phyloP scores from a whole-genome alignment of 768 basidiomycete species.

The Ramaria sp. region DNA sequence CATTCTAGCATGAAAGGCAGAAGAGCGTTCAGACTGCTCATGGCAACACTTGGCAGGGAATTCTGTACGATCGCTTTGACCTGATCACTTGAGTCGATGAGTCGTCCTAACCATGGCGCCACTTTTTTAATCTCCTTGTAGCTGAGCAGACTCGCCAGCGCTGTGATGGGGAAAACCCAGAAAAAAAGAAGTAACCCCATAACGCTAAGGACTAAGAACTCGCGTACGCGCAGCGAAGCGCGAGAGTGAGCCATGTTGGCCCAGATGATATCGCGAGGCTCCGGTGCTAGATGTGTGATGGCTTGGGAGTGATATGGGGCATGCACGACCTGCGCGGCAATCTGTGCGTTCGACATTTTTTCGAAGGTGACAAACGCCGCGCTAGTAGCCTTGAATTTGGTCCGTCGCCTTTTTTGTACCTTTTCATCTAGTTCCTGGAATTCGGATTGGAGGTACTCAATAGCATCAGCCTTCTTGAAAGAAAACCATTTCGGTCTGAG shows the following conservation, averaged over 20 bases:
- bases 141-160: slow-evolving; percentile 77
- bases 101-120: slow-evolving; percentile 75
- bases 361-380: slow-evolving; percentile 95
- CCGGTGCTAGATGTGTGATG: slow-evolving; percentile 71
- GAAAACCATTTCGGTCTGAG: slow-evolving; percentile 66
- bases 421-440: slow-evolving; percentile 78
- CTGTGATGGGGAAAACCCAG: slow-evolving; percentile 88
- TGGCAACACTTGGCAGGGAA: slow-evolving; percentile 81
- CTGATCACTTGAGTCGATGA: slow-evolving; percentile 75
- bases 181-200: slow-evolving; percentile 74
- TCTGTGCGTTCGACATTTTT: slow-evolving; percentile 91
- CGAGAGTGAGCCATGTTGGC: slow-evolving; percentile 68
- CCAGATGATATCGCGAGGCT: slow-evolving; percentile 96
- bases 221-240: slow-evolving; percentile 48
- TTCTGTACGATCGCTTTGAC: slow-evolving; percentile 88
- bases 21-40: slow-evolving; percentile 82
- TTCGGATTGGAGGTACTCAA: slow-evolving; percentile 74
- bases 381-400: slow-evolving; percentile 72
- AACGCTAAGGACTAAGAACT: slow-evolving; percentile 55
- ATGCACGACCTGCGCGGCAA: slow-evolving; percentile 78
- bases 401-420: slow-evolving; percentile 63
- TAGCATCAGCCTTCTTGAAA: slow-evolving; percentile 64
- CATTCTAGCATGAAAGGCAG: slow-evolving; percentile 87
- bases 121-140: slow-evolving; percentile 89
- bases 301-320: slow-evolving; percentile 55